Conservation (phyloP, 1,284 basidiomycete species). For the Malassezia psittaci region DNA sequence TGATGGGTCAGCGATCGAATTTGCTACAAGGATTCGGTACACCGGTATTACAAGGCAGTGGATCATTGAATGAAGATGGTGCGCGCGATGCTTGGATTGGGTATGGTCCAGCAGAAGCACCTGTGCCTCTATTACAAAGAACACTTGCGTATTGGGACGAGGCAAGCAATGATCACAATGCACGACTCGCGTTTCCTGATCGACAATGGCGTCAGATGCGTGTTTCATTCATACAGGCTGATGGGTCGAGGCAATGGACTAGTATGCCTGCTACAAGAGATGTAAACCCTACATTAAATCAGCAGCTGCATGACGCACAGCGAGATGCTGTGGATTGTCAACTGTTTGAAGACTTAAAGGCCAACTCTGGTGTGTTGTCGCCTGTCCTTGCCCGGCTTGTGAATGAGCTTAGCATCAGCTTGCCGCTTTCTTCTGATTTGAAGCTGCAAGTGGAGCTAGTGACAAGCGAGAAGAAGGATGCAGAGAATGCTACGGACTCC, state of each 20-base stretch:
- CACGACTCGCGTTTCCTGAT: constrained; percentile 28
- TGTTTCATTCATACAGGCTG: constrained; percentile 14
- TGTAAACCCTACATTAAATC: constrained; percentile 16
- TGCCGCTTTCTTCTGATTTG: constrained; percentile 13
- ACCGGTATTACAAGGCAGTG: constrained; percentile 28
- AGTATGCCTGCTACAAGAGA: constrained; percentile 19
- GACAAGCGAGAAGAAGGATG: not conserved
- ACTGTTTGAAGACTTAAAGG: constrained; percentile 27
- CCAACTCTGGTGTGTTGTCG: constrained; percentile 22
- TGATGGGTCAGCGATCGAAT: not conserved
- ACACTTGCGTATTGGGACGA: constrained; percentile 36
- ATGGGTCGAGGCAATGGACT: not conserved
- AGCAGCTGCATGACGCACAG: constrained; percentile 26
- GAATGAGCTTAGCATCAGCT: constrained; percentile 14
- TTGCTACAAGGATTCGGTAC: constrained; percentile 28
- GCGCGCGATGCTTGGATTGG: constrained; percentile 41
- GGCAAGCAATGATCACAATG: not conserved
- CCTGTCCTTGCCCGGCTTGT: constrained; percentile 21
- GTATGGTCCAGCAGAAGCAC: constrained; percentile 31
- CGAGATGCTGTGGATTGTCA: constrained; percentile 29
- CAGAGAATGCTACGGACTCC: not conserved
- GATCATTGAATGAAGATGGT: constrained; percentile 32
- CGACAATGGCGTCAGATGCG: constrained; percentile 24
- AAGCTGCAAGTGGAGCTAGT: constrained; percentile 21
- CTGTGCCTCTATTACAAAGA: constrained; percentile 18